These are phyloP conservation scores for Emericellopsis atlantica DNA, from an alignment of 2,329 filamentous ascomycete species.

Conservation along the genomic window DNA sequence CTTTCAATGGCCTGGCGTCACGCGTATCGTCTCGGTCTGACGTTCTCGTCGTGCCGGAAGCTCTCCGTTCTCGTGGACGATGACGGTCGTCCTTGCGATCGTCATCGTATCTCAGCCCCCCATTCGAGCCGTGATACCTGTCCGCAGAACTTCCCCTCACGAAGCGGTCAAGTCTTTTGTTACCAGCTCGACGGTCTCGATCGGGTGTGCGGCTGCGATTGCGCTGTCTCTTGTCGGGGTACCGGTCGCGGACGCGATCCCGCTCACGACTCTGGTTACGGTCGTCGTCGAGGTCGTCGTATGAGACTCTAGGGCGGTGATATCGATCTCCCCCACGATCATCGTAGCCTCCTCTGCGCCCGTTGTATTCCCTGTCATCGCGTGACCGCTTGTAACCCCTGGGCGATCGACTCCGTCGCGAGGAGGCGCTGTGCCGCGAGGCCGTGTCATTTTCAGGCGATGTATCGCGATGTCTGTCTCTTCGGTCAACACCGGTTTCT, in stretches of 20 bases:
- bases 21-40: not conserved
- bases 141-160: conserved; percentile 15
- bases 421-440: conserved; percentile 26
- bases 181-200: conserved; percentile 22
- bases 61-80: not conserved
- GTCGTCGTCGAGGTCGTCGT: conserved; percentile 45
- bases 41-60: no score
- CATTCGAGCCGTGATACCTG: conserved; percentile 6
- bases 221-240: conserved; percentile 39
- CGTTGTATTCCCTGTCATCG: conserved; percentile 47
- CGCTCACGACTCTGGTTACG: conserved; percentile 23
- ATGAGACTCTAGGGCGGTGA: conserved; percentile 33
- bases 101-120: conserved; percentile 28
- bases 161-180: conserved; percentile 19
- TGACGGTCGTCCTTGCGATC: conserved; percentile 43
- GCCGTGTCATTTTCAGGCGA: conserved; percentile 40
- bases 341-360: conserved; percentile 49
- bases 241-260: conserved; percentile 24
- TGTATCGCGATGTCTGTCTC: conserved; percentile 63
- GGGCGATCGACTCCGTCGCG: conserved; percentile 44
- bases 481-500: conserved; percentile 83
- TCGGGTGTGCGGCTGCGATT: conserved; percentile 42
- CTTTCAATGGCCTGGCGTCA: not conserved
- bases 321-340: conserved; percentile 33
- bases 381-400: conserved; percentile 54